Base-by-base conservation (phyloP, 2,329 filamentous ascomycete genomes). In the Microdochium trichocladiopsis region DNA sequence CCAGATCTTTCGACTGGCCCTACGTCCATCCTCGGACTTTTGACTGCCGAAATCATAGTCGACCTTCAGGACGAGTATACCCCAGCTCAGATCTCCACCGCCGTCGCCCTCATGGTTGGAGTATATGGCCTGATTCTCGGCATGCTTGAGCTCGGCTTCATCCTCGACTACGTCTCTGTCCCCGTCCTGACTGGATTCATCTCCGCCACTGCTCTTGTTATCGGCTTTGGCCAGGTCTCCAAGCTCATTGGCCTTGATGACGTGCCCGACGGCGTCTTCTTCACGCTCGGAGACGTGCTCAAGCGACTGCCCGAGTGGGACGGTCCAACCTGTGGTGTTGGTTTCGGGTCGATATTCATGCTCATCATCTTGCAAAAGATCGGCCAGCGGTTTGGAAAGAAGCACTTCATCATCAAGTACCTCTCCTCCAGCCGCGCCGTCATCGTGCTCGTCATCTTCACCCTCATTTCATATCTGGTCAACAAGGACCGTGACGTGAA, bases 171-270 rank as follows among this genome's bases (percentile, higher is more conserved):
- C 58, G 80, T 87, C 57, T 85, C 83, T 0, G 73, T 83, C 1
- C 83, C 83, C 0, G 80, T 86, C 1, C 72, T 87, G 1, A 81
- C 74, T 6, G 83, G 83, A 4, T 86, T 86, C 67, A 84, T 87
- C 58, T 83, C 82, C 0, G 82, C 83, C 2, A 82, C 83, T 1
- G 83, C 82, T 23, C 78, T 87, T 48, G 83, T 81, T 25, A 86
- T 87, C 60, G 77, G 80, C 22, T 76, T 85, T 49, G 82, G 80
- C n/a, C 83, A 87, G 61, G 75, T 87, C 52, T 79, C 74, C 3
- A 79, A 78, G 1, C 74, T 86, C 0, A 75, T 86, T 2, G 83
- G 83, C 10, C 73, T 81, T 10, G 69, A 72, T 24, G 72, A 80
- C 1, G 72, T 76, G 0, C 64, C 64, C 2, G 72, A 72, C 24